These are phyloP conservation scores for Aspergillus sp. DNA, from an alignment of 2,329 filamentous ascomycete species.

Conservation along the genomic window DNA sequence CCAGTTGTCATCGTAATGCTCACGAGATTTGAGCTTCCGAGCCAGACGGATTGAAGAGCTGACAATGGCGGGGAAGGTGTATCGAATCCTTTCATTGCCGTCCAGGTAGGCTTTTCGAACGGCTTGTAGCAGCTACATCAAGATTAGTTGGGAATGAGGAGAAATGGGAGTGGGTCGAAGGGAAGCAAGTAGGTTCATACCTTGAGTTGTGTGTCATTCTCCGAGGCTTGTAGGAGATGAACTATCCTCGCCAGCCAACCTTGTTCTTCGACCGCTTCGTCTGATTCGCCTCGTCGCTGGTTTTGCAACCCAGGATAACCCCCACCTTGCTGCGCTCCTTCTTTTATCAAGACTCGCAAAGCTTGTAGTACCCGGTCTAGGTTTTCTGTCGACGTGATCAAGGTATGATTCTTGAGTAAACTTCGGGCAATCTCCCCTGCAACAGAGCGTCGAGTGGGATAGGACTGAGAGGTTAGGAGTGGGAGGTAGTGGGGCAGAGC, in stretches of 20 bases:
- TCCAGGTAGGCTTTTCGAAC: constrained; percentile 84
- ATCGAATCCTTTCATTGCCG: constrained; percentile 93
- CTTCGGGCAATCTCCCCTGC: constrained; percentile 85
- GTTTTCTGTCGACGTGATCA: constrained; percentile 76
- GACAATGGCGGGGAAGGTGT: constrained; percentile 89
- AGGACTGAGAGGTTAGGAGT: constrained; percentile 87
- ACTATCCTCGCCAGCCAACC: constrained; percentile 93
- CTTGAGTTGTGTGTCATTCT: constrained; percentile 94
- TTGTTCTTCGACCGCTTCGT: constrained; percentile 97
- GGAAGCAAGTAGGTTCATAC: constrained; percentile 35
- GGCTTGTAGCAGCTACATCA: constrained; percentile 73
- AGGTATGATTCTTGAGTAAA: constrained; percentile 80
- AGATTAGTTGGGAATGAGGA: constrained; percentile 25
- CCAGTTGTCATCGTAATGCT: constrained; percentile 82
- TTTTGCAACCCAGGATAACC: constrained; percentile 79
- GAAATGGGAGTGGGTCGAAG: neutral
- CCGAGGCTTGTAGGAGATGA: constrained; percentile 78
- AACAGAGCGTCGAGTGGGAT: constrained; percentile 86
- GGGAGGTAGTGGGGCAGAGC: constrained; percentile 91
- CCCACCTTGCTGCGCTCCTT: constrained; percentile 81
- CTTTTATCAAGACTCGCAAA: constrained; percentile 88
- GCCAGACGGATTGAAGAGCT: constrained; percentile 90
- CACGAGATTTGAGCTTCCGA: constrained; percentile 82
- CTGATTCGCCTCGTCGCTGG: constrained; percentile 82
- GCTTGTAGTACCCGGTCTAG: constrained; percentile 88